Conservation (phyloP, 164 flowering plant species). For the Vitis labrusca region DNA sequence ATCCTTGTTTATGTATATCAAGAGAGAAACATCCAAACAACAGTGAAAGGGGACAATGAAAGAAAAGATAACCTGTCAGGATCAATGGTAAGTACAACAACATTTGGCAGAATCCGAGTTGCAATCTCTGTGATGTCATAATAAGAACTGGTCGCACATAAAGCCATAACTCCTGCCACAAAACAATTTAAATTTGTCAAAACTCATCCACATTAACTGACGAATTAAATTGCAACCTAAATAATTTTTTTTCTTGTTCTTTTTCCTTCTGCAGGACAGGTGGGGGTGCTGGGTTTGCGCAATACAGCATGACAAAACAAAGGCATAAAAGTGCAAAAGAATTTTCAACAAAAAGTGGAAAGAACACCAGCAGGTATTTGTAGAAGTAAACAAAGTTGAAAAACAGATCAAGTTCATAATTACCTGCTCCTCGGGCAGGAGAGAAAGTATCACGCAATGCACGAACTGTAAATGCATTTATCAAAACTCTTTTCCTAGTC, state of each 20-base stretch:
- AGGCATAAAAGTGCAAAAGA: background rate
- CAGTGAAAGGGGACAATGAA: no score
- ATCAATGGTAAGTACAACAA: constrained; percentile 92
- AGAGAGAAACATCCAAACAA: background rate
- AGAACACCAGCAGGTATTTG: no score
- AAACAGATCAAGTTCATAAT: background rate
- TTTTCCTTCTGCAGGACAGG: no score
- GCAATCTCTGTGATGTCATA: constrained; percentile 91
- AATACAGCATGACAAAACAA: background rate
- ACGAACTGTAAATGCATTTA: constrained; percentile 98
- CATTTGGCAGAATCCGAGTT: constrained; percentile 82
- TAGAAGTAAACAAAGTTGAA: no score
- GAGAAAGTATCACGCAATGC: constrained; percentile 95
- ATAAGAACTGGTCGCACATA: constrained; percentile 89
- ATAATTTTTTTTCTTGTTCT: no score
- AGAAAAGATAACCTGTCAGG: constrained; percentile 69
- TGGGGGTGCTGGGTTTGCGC: no score
- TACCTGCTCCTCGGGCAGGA: constrained; percentile 99
- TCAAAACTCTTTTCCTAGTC: constrained; percentile 97
- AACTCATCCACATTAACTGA: no score
- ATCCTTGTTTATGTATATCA: background rate
- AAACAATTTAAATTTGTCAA: constrained; percentile 6
- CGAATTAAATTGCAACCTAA: no score
- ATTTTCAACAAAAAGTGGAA: background rate
- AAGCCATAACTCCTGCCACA: constrained; percentile 88